Percentiles rank a stretch among this genome's conserved stretches.
Conservation (phyloP, 192 early-diverging fungal genomes). For the Chytriomyces sp. region DNA sequence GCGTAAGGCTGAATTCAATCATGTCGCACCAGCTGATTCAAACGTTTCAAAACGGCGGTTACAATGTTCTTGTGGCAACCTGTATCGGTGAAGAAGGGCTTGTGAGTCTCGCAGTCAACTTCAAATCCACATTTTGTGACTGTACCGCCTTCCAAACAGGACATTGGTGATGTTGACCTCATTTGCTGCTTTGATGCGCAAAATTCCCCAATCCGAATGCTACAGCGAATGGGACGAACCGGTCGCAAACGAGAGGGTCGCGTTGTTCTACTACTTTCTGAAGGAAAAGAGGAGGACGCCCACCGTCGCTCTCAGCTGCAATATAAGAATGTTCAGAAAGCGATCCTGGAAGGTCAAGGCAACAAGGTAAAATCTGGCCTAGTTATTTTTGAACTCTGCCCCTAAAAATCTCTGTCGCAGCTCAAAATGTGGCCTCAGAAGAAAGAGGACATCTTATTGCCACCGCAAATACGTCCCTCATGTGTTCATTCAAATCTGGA, state of each 20-base stretch:
- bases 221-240: constrained; percentile 74
- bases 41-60: constrained; percentile 74
- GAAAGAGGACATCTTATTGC: constrained; percentile 50
- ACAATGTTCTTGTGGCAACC: constrained; percentile 88
- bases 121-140: too few species aligned
- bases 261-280: constrained; percentile 65
- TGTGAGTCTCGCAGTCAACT: too few species aligned
- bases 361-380: constrained; percentile 22
- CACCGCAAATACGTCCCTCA: constrained; percentile 45
- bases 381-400: too few species aligned
- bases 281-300: constrained; percentile 67
- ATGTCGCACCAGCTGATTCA: constrained; percentile 57
- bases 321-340: constrained; percentile 69
- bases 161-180: constrained; percentile 94
- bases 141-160: too few species aligned
- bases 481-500: constrained; percentile 52
- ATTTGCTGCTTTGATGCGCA: constrained; percentile 89
- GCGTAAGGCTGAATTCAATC: not conserved
- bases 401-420: too few species aligned
- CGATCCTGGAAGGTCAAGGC: constrained; percentile 55
- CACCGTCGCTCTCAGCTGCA: constrained; percentile 52
- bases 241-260: constrained; percentile 75
- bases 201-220: constrained; percentile 74
- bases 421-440: constrained; percentile 53
- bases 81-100: constrained; percentile 95